Evolutionary conservation across 352 stramenopile genomes (phyloP).

Genomic region (Globisporangium spiculum): DNA sequence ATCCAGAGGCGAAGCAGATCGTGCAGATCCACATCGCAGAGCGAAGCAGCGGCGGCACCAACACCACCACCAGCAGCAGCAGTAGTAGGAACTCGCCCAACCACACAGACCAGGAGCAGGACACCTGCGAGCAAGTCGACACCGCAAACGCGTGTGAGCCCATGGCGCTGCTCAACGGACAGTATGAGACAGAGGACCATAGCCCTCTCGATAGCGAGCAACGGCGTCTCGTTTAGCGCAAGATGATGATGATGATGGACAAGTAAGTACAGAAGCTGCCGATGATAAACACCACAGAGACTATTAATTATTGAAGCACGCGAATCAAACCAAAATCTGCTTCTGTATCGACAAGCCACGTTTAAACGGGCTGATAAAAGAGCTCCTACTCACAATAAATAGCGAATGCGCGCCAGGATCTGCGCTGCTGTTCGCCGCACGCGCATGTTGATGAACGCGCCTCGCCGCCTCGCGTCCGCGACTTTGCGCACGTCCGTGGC

Average conservation of each 20-base stretch:
- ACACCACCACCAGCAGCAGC: slow-evolving; percentile 8
- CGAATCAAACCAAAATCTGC: neutral
- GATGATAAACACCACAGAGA: neutral
- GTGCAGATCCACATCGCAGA: neutral
- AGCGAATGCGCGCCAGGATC: slow-evolving; percentile 52
- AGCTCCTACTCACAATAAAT: slow-evolving; percentile 46
- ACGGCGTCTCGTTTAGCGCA: slow-evolving; percentile 6
- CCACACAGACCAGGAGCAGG: slow-evolving; percentile 5
- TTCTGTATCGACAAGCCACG: neutral
- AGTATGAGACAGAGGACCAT: neutral
- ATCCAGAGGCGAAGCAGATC: neutral
- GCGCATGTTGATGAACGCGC: slow-evolving; percentile 41
- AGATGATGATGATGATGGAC: neutral
- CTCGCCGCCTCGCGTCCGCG: slow-evolving; percentile 24
- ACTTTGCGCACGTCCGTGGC: slow-evolving; percentile 12
- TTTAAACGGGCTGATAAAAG: too few species aligned
- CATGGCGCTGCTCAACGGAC: slow-evolving; percentile 8
- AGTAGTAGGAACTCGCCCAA: neutral
- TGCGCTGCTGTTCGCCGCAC: slow-evolving; percentile 30
- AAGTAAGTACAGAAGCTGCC: neutral
- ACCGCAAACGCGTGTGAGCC: slow-evolving; percentile 9
- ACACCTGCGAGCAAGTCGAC: slow-evolving; percentile 9
- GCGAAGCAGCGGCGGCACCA: neutral
- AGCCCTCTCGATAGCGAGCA: neutral
- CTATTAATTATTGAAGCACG: slow-evolving; percentile 5